A percentile compares a stretch with the other conserved stretches of the same genome.
These are phyloP conservation scores for Plasmodium vinckei DNA, from an alignment of 169 alveolate genomes.

Conservation along the genomic window DNA sequence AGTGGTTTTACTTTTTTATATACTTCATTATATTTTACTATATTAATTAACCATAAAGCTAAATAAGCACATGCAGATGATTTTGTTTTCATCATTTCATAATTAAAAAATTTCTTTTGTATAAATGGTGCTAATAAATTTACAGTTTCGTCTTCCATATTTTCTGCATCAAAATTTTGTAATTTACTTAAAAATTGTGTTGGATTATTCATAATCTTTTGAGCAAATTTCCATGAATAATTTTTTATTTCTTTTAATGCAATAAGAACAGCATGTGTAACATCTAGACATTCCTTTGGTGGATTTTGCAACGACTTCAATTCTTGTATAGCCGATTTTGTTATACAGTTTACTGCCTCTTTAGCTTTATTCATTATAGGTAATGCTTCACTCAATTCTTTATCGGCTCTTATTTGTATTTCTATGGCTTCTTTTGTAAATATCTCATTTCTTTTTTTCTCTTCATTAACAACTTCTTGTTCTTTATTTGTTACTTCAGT, in stretches of 20 bases:
- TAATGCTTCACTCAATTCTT: conserved; percentile 94
- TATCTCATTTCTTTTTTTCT: conserved; percentile 90
- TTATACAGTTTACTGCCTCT: conserved; percentile 95
- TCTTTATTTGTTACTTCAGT: conserved; percentile 94
- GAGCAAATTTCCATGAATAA: conserved; percentile 93
- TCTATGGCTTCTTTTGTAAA: conserved; percentile 92
- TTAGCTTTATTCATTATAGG: conserved; percentile 96
- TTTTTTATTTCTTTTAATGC: conserved; percentile 93
- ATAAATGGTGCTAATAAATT: conserved; percentile 91
- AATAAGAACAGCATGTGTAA: conserved; percentile 93
- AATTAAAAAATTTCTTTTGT: conserved; percentile 92
- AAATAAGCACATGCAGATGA: conserved; percentile 96
- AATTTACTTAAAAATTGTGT: conserved; percentile 92
- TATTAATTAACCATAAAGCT: conserved; percentile 95
- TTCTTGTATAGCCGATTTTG: conserved; percentile 94
- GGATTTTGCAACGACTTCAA: conserved; percentile 95
- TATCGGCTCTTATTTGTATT: conserved; percentile 91
- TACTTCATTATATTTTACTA: conserved; percentile 94
- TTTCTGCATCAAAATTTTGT: conserved; percentile 92
- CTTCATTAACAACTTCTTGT: conserved; percentile 91
- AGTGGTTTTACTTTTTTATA: conserved; percentile 94
- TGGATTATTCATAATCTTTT: conserved; percentile 95
- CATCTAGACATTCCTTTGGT: conserved; percentile 93
- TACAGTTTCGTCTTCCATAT: conserved; percentile 94
- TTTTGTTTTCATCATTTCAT: conserved; percentile 93